Base-by-base conservation (phyloP, 139 green algal genomes). In the Marvania coccoides region DNA sequence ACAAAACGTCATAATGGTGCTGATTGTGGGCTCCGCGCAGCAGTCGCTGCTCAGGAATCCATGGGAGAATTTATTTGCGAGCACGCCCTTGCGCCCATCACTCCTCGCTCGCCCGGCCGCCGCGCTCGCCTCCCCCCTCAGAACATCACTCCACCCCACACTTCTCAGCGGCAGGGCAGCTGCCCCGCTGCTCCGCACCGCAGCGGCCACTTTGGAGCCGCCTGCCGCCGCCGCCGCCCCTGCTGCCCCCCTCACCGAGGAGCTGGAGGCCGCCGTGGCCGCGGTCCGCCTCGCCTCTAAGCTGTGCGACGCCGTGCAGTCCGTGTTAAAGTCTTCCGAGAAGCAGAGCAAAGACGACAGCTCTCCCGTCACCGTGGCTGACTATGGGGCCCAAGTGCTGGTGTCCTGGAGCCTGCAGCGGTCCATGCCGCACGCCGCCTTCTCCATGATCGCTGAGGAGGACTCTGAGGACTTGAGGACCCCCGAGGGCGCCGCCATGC, bases 361-460 rank as follows among this genome's bases (percentile, higher is more conserved):
- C 28, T 93, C 83, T 0, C 93, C 93, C 19, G 93, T 98, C 0
- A 98, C 93, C 2, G 88, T 98, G 4, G 93, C 93, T 8, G 93
- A 98, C 69, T 97, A 96, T 70, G 90, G 89, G 15, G 88, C 91
- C 0, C 90, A 98, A 71, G 93, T 80, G 3, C 42, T 96, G 14
- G 87, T 97, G n/a, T 82, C 87, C 0, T 97, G 89, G 85, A 78
- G 69, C 7, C 83, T 98, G 58, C 65, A 82, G 58, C 74, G 72
- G 5, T 69, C 71, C 2, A 57, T 81, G 0, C 65, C 82, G 2
- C 68, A 73, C 33, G 58, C 62, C 8, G 23, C 59, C 23, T 61
- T 97, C 31, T 91, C 79, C 9, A 83, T 98, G 76, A 88, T 98
- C 19, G 92, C 91, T 13, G 92, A 98, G 76, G 92, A 98, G 71